These are phyloP conservation scores for Chrysopogon serrulatus DNA, from an alignment of 176 grass and related monocot genomes.

Conservation along the genomic window DNA sequence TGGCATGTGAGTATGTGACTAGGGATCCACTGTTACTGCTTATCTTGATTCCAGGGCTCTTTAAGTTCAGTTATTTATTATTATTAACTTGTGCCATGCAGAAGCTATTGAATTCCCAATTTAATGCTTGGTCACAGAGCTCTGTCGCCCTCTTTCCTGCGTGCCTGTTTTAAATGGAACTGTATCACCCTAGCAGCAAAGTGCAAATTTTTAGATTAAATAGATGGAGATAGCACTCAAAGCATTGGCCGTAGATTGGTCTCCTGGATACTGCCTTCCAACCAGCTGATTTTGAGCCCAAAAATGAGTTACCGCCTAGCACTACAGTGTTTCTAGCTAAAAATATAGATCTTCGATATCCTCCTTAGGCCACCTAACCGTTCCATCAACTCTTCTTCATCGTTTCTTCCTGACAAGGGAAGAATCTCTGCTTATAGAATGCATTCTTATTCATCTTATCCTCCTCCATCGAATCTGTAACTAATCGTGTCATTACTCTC, in stretches of 20 bases:
- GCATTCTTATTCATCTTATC: not conserved
- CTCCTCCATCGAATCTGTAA: not conserved
- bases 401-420: not conserved
- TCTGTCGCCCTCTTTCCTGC: too few relatives aligned
- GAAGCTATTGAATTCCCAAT: not conserved
- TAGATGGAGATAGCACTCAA: not conserved
- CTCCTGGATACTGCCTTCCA: not conserved
- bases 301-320: not conserved
- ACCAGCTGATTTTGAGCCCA: not conserved
- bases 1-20: too few relatives aligned
- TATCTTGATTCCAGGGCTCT: not conserved
- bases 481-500: conserved; percentile 14
- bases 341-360: not conserved
- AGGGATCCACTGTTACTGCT: not conserved
- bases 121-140: not conserved
- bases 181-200: not conserved
- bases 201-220: not conserved
- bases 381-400: not conserved
- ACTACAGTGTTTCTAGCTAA: not conserved
- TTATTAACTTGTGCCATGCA: not conserved
- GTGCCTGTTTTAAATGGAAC: not conserved
- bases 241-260: not conserved
- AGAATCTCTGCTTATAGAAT: not conserved
- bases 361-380: not conserved
- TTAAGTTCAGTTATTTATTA: too few relatives aligned